Conservation (phyloP, 1,139 yeast genomes). For the Candida tetrigidarum region DNA sequence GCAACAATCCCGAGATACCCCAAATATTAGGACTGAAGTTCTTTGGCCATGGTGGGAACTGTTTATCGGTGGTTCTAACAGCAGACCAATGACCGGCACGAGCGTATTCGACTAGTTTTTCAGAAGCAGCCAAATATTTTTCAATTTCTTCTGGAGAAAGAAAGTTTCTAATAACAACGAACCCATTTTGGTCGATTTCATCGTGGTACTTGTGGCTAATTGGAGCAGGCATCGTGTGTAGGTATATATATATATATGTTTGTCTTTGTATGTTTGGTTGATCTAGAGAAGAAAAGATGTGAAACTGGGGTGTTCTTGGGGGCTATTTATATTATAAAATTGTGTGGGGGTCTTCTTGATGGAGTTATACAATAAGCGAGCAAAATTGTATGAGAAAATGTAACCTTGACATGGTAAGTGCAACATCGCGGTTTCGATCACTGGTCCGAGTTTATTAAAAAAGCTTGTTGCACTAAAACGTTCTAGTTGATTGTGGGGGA, state of each 20-base stretch:
- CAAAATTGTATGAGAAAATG: slow-evolving; percentile 8
- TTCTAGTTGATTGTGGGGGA: background rate
- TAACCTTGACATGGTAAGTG: background rate
- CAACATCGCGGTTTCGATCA: background rate
- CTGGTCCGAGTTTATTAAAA: background rate
- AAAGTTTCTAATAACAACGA: slow-evolving; percentile 45
- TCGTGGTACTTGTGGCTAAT: slow-evolving; percentile 26
- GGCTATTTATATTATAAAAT: background rate
- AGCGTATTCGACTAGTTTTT: slow-evolving; percentile 47
- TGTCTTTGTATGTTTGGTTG: background rate
- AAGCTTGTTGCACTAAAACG: no score
- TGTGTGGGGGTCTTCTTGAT: background rate
- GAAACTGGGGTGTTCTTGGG: background rate
- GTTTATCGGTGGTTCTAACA: slow-evolving; percentile 58
- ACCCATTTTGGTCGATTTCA: slow-evolving; percentile 49
- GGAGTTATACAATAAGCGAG: background rate
- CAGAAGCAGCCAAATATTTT: slow-evolving; percentile 41
- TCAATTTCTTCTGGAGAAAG: slow-evolving; percentile 46
- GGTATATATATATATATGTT: no score
- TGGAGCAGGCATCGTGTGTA: slow-evolving; percentile 18
- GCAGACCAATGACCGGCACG: slow-evolving; percentile 56
- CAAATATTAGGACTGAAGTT: slow-evolving; percentile 60
- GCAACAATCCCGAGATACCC: slow-evolving; percentile 57
- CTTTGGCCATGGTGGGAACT: slow-evolving; percentile 64
- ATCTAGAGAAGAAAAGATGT: no score